Evolutionary conservation across 2,329 filamentous ascomycete species (phyloP).

Genomic region (Arthrobotrys iridis): DNA sequence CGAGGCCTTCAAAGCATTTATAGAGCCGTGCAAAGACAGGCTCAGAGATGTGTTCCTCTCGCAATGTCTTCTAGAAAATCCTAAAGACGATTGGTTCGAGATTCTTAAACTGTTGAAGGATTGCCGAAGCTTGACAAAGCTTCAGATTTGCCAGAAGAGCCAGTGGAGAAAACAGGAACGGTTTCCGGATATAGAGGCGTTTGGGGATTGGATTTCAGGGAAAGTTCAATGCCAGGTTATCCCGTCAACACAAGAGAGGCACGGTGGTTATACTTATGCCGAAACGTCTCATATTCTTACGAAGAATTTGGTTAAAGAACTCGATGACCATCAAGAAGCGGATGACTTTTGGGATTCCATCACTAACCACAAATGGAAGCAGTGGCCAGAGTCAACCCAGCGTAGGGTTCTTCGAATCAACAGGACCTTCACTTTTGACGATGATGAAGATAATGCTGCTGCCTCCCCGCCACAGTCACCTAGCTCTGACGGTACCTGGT

Average conservation of each 20-base stretch:
- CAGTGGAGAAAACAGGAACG: constrained; percentile 35
- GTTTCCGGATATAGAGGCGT: constrained; percentile 25
- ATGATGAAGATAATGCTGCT: constrained; percentile 10
- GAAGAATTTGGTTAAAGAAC: constrained; percentile 22
- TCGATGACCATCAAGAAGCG: constrained; percentile 7
- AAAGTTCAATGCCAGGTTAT: constrained; percentile 7
- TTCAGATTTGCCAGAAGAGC: constrained; percentile 17
- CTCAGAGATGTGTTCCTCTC: constrained; percentile 18
- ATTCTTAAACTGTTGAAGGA: constrained; percentile 17
- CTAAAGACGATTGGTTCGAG: constrained; percentile 29
- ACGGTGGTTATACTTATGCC: constrained; percentile 1
- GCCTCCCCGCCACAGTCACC: constrained; percentile 19
- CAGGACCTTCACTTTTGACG: constrained; percentile 27
- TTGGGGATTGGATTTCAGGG: constrained; percentile 8
- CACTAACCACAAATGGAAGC: constrained; percentile 29
- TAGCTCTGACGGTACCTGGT: constrained; percentile 16
- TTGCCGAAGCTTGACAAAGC: not conserved
- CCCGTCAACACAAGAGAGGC: constrained; percentile 7
- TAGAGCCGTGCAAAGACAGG: constrained; percentile 1
- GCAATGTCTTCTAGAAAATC: constrained; percentile 33
- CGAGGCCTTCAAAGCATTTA: constrained; percentile 11
- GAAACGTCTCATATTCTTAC: not conserved
- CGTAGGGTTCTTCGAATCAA: constrained; percentile 22
- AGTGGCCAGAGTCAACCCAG: constrained; percentile 26
- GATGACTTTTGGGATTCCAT: constrained; percentile 35